phyloP scores from a whole-genome alignment of 257 asterid genomes.

The Solanum clarkiae region DNA sequence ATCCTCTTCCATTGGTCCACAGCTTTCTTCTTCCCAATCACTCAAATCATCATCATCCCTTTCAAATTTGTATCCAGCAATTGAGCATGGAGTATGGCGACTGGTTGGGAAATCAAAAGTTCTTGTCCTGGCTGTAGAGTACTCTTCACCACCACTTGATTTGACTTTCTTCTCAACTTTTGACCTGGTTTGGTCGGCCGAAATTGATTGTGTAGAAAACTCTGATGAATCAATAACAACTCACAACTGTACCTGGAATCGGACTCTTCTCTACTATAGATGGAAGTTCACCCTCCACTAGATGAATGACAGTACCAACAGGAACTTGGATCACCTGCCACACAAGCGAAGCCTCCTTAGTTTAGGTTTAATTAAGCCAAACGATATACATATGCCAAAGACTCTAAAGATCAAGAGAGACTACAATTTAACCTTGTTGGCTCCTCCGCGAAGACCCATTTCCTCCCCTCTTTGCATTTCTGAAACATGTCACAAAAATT shows the following conservation, averaged over 20 bases:
- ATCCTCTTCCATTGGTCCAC: conserved; percentile 23
- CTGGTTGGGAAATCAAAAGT: background rate
- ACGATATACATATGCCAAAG: conserved; percentile 1
- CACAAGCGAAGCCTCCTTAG: background rate
- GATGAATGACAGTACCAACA: conserved; percentile 84
- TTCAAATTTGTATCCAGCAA: conserved; percentile 11
- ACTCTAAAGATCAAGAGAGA: background rate
- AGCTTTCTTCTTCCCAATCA: conserved; percentile 17
- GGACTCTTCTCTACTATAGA: conserved; percentile 46
- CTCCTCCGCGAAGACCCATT: conserved; percentile 84
- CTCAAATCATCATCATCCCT: conserved; percentile 6
- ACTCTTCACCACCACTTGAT: background rate
- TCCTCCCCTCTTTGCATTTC: conserved; percentile 92
- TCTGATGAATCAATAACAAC: conserved; percentile 26
- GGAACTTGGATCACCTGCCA: conserved; percentile 76
- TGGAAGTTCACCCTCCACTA: conserved; percentile 69
- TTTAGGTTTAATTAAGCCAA: background rate
- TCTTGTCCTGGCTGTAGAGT: conserved; percentile 4
- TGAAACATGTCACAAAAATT: conserved; percentile 10
- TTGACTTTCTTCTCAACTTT: conserved; percentile 4
- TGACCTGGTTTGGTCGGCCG: background rate
- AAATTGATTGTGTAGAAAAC: conserved; percentile 15
- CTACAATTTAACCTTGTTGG: conserved; percentile 53
- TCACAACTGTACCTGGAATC: conserved; percentile 56
- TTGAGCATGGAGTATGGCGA: conserved; percentile 8